phyloP scores from a whole-genome alignment of 495 filamentous ascomycete species.

The Penicillium herquei region DNA sequence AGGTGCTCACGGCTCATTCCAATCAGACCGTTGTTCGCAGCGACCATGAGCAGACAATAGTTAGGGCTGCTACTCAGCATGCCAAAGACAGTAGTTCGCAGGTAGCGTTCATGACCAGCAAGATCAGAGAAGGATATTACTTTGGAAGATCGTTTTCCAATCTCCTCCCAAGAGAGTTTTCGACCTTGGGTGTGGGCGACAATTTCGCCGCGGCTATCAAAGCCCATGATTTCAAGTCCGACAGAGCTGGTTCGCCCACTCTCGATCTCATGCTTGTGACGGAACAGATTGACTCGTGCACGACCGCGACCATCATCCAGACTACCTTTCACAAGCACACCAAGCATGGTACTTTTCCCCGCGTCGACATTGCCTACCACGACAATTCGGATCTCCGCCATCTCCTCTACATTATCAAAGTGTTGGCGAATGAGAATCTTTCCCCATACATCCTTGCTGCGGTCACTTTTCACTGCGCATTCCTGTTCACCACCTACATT shows the following conservation, averaged over 20 bases:
- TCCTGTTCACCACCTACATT: slow-evolving; percentile 82
- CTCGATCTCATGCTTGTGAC: slow-evolving; percentile 97
- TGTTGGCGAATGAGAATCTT: slow-evolving; percentile 79
- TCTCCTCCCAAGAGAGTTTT: slow-evolving; percentile 95
- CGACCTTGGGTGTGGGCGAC: slow-evolving; percentile 79
- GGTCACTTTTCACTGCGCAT: slow-evolving; percentile 57
- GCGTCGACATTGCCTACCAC: slow-evolving; percentile 98
- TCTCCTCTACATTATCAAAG: slow-evolving; percentile 73
- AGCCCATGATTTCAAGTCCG: slow-evolving; percentile 98
- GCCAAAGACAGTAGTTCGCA: slow-evolving; percentile 95
- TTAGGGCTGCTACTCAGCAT: slow-evolving; percentile 93
- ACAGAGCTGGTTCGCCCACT: slow-evolving; percentile 94
- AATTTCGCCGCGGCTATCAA: slow-evolving; percentile 84
- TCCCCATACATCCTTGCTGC: slow-evolving; percentile 69
- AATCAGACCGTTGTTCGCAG: slow-evolving; percentile 94
- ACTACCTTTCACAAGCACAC: slow-evolving; percentile 91
- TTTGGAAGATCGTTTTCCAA: slow-evolving; percentile 90
- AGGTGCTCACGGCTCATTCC: slow-evolving; percentile 99
- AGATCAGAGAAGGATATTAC: slow-evolving; percentile 96
- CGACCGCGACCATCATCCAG: slow-evolving; percentile 94
- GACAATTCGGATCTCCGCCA: slow-evolving; percentile 94
- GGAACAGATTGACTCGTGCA: slow-evolving; percentile 93
- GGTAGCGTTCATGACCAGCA: slow-evolving; percentile 92
- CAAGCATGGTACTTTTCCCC: slow-evolving; percentile 95
- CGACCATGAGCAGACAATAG: slow-evolving; percentile 97